Evolutionary conservation across 345 rosid species (phyloP), one percentile per base, ranked within the genome.

Genomic region (Hibiscus syriacus): DNA sequence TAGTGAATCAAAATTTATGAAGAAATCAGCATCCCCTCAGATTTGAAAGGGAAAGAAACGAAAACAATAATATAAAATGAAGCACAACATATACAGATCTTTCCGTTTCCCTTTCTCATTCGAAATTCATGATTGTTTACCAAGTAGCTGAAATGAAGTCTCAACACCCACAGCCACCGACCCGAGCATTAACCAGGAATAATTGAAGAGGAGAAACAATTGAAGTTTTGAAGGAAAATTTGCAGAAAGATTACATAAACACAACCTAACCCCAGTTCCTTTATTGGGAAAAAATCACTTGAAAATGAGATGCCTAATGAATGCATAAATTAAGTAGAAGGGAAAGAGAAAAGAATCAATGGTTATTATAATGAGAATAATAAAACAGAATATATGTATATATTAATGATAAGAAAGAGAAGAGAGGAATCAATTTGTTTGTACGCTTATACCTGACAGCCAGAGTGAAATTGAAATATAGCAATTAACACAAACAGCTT

Each of bases 371-470:
- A 26, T 22, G 17, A 16, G 34, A 59, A 41, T 12, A 50, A 6
- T 11, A 16, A 16, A 43, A 12, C 23, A 46, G 11, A 53, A 25
- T 46, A 57, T 25, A 48, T 11, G 17, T 2, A 49, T 50, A 50
- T 5, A 50, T 3, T 5, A 55, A 36, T 23, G 32, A n/a, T 27
- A 41, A 36, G 52, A 62, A 41, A 16, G 32, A 32, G 36, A 64
- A 58, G 71, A 39, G 69, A 72, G 72, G 78, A 66, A 80, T 72
- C 69, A 62, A 66, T 30, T 62, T 61, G 67, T 11, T 62, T 62
- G 75, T 65, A 69, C 60, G 75, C 66, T 66, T 48, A 26, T 61
- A 50, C 74, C 38, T 74, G 62, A 55, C 0, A 19, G 68, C 27
- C 27, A 48, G 34, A 32, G 55, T 43, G n/a, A 43, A 4, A 43